Evolutionary conservation across 305 asterid genomes (phyloP), one percentile per base, ranked within the genome.

Genomic region (Solanum hybrid): DNA sequence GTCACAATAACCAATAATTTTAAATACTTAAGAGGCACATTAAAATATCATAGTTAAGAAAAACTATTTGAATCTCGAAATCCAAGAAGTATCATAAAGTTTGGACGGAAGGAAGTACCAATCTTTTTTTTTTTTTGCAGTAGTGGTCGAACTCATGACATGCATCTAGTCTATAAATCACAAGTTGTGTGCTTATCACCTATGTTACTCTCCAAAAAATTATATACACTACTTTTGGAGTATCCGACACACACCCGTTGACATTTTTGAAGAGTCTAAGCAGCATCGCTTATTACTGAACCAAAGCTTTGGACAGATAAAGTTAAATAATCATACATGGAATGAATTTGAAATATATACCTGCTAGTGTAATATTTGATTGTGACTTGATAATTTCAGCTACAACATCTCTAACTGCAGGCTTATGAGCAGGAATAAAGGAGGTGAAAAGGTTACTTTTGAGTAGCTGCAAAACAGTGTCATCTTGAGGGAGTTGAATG

Each of bases 371-470:
- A 92, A 51, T 13, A 60, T 78, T 7, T 90, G 66, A 17, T 7
- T 38, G 34, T 88, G 82, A 15, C n/a, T 32, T 27, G 78, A 14
- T 37, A 34, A 64, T 37, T 15, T 87, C 36, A 17, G 76, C 71
- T 13, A 78, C 69, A 4, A 10, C 88, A 76, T 76, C 92, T 76
- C 94, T 79, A 1, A 94, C 89, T 32, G 60, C 31, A 15, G 36
- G 32, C 10, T 29, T n/a, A 51, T 91, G 94, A 86, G 66, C 79
- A 14, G 86, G 77, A 29, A 91, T 79, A 72, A 85, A 75, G 10
- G 32, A 89, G 88, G 37, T 26, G 86, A 75, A 85, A 10, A 22
- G 0, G 71, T 72, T 72, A 38, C 19, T 36, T 12, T 42, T 9
- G 22, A 10, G 69, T 51, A 32, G 89, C 45, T 56, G 24, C 64